Base-by-base conservation (phyloP, 768 basidiomycete genomes). In the Tylopilus sp. region DNA sequence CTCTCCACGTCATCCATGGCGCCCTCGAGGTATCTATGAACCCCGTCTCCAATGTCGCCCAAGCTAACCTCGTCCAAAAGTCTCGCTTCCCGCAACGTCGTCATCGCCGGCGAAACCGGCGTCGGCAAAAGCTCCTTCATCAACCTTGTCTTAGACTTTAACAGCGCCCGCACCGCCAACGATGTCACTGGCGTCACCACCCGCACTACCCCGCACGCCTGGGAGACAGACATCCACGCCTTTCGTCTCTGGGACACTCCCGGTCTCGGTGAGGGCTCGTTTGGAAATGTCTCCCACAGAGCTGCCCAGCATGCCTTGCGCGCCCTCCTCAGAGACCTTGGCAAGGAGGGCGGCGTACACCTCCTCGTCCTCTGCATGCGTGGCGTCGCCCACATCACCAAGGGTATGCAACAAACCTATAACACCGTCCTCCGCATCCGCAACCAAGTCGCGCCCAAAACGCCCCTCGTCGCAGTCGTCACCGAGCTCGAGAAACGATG, bases 61-160 rank as follows among this genome's bases (percentile, higher is more conserved):
- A 4, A 8, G n/a, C 35, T 56, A 26, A 56, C 25, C 18, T 10
- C 8, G 11, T 3, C 15, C 13, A 33, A n/a, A n/a, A 58, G 56
- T 11, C 13, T 39, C 36, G 13, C 47, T 18, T 50, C 54, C 26
- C 60, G 62, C 44, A 65, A 63, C 30, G 45, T 63, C 39, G 51
- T 63, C 47, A 35, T 63, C 45, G 51, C 49, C 12, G 62, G 62
- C 21, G 63, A 63, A 48, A 63, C 62, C 0, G 62, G 62, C 40
- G 62, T 63, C 17, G 62, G 62, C 1, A 63, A 63, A 50, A 62
- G 60, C 38, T 63, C 62, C 9, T 62, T 63, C 12, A 65, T 63
- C 46, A 63, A 63, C 11, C 62, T 63, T 23, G 35, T 63, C 31
- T 47, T 45, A 15, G 63, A 51, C 21, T 23, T 38, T 4, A 51